Evolutionary conservation across 345 rosid species (phyloP).

Genomic region (Pelargonium nanum): DNA sequence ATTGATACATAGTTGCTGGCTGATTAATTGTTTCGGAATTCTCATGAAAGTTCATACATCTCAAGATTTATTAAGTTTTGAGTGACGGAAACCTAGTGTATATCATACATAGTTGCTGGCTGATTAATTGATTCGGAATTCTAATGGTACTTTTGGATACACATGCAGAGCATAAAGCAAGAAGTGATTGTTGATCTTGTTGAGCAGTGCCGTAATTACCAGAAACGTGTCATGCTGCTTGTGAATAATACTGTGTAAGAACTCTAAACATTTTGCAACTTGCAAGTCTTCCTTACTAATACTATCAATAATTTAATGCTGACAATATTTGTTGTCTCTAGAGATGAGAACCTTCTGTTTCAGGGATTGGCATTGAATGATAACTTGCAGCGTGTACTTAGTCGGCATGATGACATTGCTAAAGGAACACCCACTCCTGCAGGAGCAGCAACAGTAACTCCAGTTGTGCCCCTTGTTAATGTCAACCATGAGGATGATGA

Average conservation of each 20-base stretch:
- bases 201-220: conserved; percentile 82
- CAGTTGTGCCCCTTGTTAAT: conserved; percentile 44
- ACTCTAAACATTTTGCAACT: conserved; percentile 7
- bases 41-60: too few species aligned
- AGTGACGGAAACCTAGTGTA: neutral
- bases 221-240: conserved; percentile 67
- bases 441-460: conserved; percentile 16
- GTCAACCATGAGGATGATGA: conserved; percentile 69
- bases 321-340: conserved; percentile 17
- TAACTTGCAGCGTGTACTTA: conserved; percentile 70
- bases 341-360: conserved; percentile 71
- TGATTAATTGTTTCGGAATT: too few species aligned
- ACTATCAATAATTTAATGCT: conserved; percentile 10
- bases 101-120: neutral
- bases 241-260: conserved; percentile 66
- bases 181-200: conserved; percentile 86
- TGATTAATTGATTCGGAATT: neutral
- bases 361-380: conserved; percentile 89
- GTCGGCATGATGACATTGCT: conserved; percentile 65
- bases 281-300: neutral
- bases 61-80: too few species aligned
- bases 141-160: neutral
- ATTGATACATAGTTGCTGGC: too few species aligned
- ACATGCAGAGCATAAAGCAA: conserved; percentile 67
- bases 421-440: conserved; percentile 39